phyloP scores from a whole-genome alignment of 2,329 filamentous ascomycete species.

The Colletotrichum viniferum region DNA sequence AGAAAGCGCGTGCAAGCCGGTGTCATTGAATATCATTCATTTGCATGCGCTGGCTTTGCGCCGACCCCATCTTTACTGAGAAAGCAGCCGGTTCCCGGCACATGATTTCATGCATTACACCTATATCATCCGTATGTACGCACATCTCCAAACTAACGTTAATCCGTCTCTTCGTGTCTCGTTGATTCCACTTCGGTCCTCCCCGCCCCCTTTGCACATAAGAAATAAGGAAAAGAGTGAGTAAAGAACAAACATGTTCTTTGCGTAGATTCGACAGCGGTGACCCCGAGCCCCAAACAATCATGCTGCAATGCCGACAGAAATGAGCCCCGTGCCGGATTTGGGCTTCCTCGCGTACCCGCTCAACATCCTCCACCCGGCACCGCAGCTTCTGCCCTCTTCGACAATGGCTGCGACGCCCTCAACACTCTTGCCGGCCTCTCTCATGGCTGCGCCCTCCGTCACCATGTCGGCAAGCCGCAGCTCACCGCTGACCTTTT shows the following conservation, averaged over 20 bases:
- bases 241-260: neutral
- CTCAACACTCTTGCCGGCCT: slow-evolving; percentile 64
- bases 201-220: neutral
- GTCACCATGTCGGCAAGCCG: slow-evolving; percentile 58
- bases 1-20: neutral
- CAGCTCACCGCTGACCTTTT: slow-evolving; percentile 74
- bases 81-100: neutral
- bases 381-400: slow-evolving; percentile 63
- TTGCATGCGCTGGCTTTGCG: neutral
- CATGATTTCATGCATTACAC: neutral
- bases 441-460: slow-evolving; percentile 53
- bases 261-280: neutral
- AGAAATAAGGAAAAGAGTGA: neutral
- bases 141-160: neutral
- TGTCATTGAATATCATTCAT: neutral
- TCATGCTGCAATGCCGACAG: slow-evolving; percentile 14
- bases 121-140: neutral
- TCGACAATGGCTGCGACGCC: slow-evolving; percentile 66
- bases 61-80: neutral
- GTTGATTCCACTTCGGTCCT: neutral
- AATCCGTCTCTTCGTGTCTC: neutral
- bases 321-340: slow-evolving; percentile 40
- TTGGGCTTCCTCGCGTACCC: slow-evolving; percentile 69
- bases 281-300: neutral
- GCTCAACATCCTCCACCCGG: slow-evolving; percentile 65